Conservation (phyloP, 805 yeast species). For the Vanderwaltozyma polyspora region DNA sequence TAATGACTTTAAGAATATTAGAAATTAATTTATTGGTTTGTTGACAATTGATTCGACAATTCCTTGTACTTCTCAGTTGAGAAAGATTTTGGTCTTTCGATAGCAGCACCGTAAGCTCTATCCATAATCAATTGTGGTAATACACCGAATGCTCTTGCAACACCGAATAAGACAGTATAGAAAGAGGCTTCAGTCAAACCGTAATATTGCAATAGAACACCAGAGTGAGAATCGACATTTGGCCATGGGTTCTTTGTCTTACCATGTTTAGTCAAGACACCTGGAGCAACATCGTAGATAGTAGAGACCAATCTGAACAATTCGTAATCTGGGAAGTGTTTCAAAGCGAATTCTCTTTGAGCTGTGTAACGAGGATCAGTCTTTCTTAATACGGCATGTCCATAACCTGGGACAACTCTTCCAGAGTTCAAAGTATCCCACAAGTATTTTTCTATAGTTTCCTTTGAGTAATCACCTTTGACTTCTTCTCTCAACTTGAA, state of each 20-base stretch:
- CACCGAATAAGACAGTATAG: slow-evolving; percentile 83
- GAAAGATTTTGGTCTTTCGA: slow-evolving; percentile 88
- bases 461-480: slow-evolving; percentile 56
- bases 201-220: slow-evolving; percentile 75
- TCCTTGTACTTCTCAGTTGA: slow-evolving; percentile 86
- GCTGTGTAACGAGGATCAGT: slow-evolving; percentile 84
- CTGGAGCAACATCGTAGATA: slow-evolving; percentile 76
- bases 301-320: slow-evolving; percentile 67
- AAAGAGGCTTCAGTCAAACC: slow-evolving; percentile 72
- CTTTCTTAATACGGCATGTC: slow-evolving; percentile 80
- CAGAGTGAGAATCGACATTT: slow-evolving; percentile 81
- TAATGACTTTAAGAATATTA: too few species aligned
- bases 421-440: slow-evolving; percentile 74
- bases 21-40: too few species aligned
- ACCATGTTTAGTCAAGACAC: slow-evolving; percentile 70
- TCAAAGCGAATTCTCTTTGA: slow-evolving; percentile 70
- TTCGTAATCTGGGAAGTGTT: slow-evolving; percentile 69
- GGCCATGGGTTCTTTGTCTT: slow-evolving; percentile 93
- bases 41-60: slow-evolving; percentile 37
- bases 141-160: slow-evolving; percentile 78
- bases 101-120: slow-evolving; percentile 71
- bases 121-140: slow-evolving; percentile 77
- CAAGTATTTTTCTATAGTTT: slow-evolving; percentile 60
- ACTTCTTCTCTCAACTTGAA: slow-evolving; percentile 48
- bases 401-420: slow-evolving; percentile 82